phyloP scores from a whole-genome alignment of 2,329 filamentous ascomycete species.

The Podosphaera fusca region DNA sequence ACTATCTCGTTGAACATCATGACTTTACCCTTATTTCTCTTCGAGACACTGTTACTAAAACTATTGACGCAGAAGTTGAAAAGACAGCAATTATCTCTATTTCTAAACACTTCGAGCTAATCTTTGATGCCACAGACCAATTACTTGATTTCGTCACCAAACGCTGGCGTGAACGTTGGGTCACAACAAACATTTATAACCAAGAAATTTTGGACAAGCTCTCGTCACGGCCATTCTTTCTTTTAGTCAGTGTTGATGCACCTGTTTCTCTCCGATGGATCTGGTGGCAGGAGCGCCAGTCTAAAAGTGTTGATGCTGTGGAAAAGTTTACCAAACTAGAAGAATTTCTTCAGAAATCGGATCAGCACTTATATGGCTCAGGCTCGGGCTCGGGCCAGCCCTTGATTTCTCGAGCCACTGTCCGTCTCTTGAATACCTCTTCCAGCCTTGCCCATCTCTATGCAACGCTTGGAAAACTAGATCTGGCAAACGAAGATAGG shows the following conservation, averaged over 20 bases:
- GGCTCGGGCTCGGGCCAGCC: conserved; percentile 37
- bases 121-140: conserved; percentile 38
- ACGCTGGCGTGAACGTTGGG: conserved; percentile 63
- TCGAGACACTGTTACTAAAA: conserved; percentile 6
- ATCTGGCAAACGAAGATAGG: conserved; percentile 56
- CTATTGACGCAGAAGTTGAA: background rate
- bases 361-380: conserved; percentile 52
- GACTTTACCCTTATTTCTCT: conserved; percentile 56
- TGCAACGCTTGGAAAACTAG: conserved; percentile 45
- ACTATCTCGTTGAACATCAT: conserved; percentile 67
- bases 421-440: conserved; percentile 72
- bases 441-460: conserved; percentile 48
- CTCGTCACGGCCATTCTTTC: conserved; percentile 66
- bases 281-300: conserved; percentile 39
- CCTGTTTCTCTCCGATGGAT: conserved; percentile 67
- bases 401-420: conserved; percentile 57
- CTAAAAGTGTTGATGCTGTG: conserved; percentile 3
- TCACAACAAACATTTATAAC: conserved; percentile 62
- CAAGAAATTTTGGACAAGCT: conserved; percentile 53
- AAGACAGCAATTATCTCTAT: background rate
- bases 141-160: conserved; percentile 72
- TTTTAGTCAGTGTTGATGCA: conserved; percentile 78
- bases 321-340: conserved; percentile 21
- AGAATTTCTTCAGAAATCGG: conserved; percentile 34
- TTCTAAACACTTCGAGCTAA: conserved; percentile 8